A percentile compares a stretch with the other conserved stretches of the same genome.
phyloP scores from a whole-genome alignment of 441 rosid species.

The Lepidium campestre region DNA sequence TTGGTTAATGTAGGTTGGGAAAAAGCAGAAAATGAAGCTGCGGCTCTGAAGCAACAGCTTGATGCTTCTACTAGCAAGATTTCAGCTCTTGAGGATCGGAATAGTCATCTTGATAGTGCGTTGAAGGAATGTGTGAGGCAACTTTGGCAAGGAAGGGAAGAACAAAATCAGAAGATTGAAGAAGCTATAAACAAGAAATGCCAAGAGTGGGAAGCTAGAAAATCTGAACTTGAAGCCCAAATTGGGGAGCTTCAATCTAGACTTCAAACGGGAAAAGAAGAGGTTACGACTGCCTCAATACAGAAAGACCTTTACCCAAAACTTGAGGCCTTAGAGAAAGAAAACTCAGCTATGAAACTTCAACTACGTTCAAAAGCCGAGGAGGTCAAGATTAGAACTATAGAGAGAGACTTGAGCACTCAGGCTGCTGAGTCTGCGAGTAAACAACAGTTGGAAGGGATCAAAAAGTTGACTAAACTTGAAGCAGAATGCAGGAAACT shows the following conservation, averaged over 20 bases:
- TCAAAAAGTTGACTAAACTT: conserved; percentile 67
- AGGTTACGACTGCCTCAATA: conserved; percentile 22
- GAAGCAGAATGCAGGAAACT: conserved; percentile 79
- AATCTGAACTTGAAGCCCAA: conserved; percentile 47
- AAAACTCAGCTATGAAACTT: conserved; percentile 49
- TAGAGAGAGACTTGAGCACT: conserved; percentile 75
- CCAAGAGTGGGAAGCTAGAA: conserved; percentile 57
- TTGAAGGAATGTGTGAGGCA: conserved; percentile 93
- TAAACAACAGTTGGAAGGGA: conserved; percentile 76
- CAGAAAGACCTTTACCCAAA: conserved; percentile 38
- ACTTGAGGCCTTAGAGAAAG: conserved; percentile 54
- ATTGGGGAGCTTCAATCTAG: conserved; percentile 41
- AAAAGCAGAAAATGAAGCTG: conserved; percentile 75
- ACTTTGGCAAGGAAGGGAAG: conserved; percentile 83
- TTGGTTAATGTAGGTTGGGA: conserved; percentile 69
- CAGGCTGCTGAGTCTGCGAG: conserved; percentile 87
- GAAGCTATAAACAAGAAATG: conserved; percentile 50
- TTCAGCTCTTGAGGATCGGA: conserved; percentile 65
- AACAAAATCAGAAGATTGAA: conserved; percentile 59
- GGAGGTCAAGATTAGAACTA: conserved; percentile 51
- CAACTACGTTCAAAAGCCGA: conserved; percentile 49
- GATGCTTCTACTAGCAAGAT: conserved; percentile 48
- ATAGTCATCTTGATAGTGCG: conserved; percentile 81
- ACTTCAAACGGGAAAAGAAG: conserved; percentile 32
- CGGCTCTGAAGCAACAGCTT: conserved; percentile 56